phyloP scores from a whole-genome alignment of 2,329 filamentous ascomycete genomes.

The Arthrobotrys conoides region DNA sequence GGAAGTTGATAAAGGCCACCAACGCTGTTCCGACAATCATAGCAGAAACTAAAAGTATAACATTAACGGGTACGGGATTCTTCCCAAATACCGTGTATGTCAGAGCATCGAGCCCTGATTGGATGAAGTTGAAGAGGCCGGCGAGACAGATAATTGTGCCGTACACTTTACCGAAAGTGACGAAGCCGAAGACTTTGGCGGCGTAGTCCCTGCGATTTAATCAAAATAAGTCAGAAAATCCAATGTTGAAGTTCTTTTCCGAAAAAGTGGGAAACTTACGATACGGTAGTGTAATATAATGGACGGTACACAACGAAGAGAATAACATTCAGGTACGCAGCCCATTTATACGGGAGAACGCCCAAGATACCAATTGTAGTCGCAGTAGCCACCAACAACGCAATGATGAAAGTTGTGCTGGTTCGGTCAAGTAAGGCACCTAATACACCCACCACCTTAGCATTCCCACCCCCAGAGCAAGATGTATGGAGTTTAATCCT shows the following conservation, averaged over 20 bases:
- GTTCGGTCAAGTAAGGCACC: slow-evolving; percentile 83
- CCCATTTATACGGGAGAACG: slow-evolving; percentile 77
- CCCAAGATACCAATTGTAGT: slow-evolving; percentile 83
- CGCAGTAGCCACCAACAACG: slow-evolving; percentile 78
- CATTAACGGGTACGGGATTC: slow-evolving; percentile 83
- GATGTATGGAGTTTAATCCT: not conserved
- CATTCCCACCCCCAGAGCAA: not conserved
- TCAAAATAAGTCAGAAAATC: slow-evolving; percentile 33
- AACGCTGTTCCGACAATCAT: slow-evolving; percentile 76
- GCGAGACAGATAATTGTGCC: slow-evolving; percentile 89
- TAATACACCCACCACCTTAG: slow-evolving; percentile 11
- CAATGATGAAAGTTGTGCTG: slow-evolving; percentile 79
- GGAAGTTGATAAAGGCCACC: slow-evolving; percentile 75
- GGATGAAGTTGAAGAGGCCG: slow-evolving; percentile 85
- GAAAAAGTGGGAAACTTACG: slow-evolving; percentile 68
- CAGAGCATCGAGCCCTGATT: slow-evolving; percentile 82
- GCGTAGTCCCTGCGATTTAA: slow-evolving; percentile 76
- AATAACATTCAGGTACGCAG: slow-evolving; percentile 80
- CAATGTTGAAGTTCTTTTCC: slow-evolving; percentile 45
- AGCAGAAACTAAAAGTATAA: slow-evolving; percentile 76
- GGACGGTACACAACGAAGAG: slow-evolving; percentile 89
- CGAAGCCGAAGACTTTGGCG: slow-evolving; percentile 92
- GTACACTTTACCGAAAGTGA: slow-evolving; percentile 94
- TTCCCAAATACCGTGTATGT: slow-evolving; percentile 80
- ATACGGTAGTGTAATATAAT: slow-evolving; percentile 91